These are phyloP conservation scores for Tuber brumale DNA, from an alignment of 495 filamentous ascomycete species.

Conservation along the genomic window DNA sequence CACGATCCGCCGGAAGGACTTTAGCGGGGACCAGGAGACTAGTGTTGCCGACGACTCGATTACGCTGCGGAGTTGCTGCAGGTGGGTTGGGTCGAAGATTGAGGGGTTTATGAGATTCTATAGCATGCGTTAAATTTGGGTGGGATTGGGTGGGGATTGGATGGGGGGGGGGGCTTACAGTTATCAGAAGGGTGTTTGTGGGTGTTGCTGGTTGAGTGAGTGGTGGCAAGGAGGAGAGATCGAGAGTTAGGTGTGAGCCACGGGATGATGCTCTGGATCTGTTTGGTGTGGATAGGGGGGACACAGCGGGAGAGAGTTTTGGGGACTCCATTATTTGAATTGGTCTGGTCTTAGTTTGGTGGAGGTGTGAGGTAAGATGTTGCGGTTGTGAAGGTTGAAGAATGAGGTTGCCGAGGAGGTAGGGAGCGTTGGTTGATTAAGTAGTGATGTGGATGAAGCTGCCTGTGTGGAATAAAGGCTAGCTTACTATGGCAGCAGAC, in stretches of 20 bases:
- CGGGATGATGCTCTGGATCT: slow-evolving; percentile 38
- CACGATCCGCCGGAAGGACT: slow-evolving; percentile 85
- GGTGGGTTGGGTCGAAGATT: slow-evolving; percentile 71
- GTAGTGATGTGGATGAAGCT: not conserved
- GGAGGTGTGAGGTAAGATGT: not conserved
- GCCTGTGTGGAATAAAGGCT: not conserved
- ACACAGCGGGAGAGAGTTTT: slow-evolving; percentile 27
- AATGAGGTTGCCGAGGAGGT: slow-evolving; percentile 4
- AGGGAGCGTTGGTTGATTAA: not conserved
- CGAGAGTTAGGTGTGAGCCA: slow-evolving; percentile 48
- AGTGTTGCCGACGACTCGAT: slow-evolving; percentile 64
- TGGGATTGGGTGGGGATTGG: not conserved
- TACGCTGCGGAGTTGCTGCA: slow-evolving; percentile 66
- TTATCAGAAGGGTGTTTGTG: slow-evolving; percentile 90
- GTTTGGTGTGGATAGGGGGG: slow-evolving; percentile 22
- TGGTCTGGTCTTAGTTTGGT: not conserved
- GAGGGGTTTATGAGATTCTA: slow-evolving; percentile 67
- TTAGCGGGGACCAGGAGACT: slow-evolving; percentile 84
- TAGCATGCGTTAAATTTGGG: slow-evolving; percentile 4
- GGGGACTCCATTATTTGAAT: slow-evolving; percentile 33
- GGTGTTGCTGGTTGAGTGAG: slow-evolving; percentile 72
- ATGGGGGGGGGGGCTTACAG: slow-evolving; percentile 42
- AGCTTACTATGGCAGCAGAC: not conserved
- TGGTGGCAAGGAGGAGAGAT: slow-evolving; percentile 72
- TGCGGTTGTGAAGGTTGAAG: not conserved